Conservation (phyloP, 331 rosid species). For the Telfairia occidentalis region DNA sequence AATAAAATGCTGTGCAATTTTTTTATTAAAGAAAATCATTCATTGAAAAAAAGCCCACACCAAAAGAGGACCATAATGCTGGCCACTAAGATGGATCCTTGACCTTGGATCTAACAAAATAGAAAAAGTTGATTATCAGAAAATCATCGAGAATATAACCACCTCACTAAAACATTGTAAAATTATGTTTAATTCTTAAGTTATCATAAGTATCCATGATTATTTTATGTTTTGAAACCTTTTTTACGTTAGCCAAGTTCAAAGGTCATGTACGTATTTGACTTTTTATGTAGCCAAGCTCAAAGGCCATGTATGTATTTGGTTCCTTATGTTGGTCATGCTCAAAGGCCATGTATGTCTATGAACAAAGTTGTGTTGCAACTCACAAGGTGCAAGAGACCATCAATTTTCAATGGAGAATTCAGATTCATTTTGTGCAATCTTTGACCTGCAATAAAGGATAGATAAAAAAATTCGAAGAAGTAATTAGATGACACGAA, state of each 20-base stretch:
- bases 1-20: neutral
- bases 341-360: neutral
- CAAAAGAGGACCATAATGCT: neutral
- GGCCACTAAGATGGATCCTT: neutral
- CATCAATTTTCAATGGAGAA: conserved; percentile 40
- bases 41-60: neutral
- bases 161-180: neutral
- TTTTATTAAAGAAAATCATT: neutral
- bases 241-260: conserved; percentile 3
- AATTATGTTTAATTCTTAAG: neutral
- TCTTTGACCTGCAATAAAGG: conserved; percentile 53
- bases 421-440: conserved; percentile 72
- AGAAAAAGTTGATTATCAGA: neutral
- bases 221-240: neutral
- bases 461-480: conserved; percentile 4
- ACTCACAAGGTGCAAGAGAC: conserved; percentile 56
- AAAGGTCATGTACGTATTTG: neutral
- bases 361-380: conserved; percentile 7
- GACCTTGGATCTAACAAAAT: neutral
- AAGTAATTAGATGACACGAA: neutral
- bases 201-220: neutral
- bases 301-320: neutral
- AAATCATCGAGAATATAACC: neutral
- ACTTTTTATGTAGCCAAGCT: conserved; percentile 6
- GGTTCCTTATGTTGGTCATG: conserved; percentile 3